Evolutionary conservation across 1,284 basidiomycete genomes (phyloP), one percentile per base, ranked within the genome.

Genomic region (Boletus holoroseus): DNA sequence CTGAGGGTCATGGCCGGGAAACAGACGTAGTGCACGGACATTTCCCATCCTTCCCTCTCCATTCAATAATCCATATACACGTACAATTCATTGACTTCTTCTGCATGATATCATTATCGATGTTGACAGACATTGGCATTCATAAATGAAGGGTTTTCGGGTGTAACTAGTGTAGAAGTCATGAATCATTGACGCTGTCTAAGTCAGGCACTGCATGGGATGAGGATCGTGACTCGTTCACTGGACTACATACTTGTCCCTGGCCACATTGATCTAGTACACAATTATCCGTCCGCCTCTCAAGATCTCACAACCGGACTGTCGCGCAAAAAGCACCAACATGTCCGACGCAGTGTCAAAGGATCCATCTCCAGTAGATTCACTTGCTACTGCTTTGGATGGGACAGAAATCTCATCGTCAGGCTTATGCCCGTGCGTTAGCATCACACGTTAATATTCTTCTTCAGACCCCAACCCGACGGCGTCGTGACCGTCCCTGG

Each of bases 1-100:
- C 62, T 4, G 67, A 68, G 64, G 66, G 66, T 44, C 22, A 38
- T 51, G 57, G 51, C 44, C 39, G 57, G 68, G 70, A 63, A 65
- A 58, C 61, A 59, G 53, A 71, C 67, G 71, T 71, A 71, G 71
- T 58, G 69, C 68, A 72, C 67, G 68, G 62, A 68, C 54, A 71
- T 60, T 65, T 58, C 60, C 61, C 63, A 49, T 54, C 55, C 56
- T 54, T 26, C 58, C 60, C 61, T 60, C 58, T 52, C 41, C 49
- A 55, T 42, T 28, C 50, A 51, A 64, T 68, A 64, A 68, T 64
- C 13, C 50, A 36, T 53, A 34, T 62, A 67, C 52, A 47, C 60
- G 35, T 62, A 62, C 61, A 58, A 44, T 35, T 37, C 52, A 53
- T 53, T 62, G 59, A 63, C 61, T 62, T 58, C 38, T 48, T 41